Evolutionary conservation across 805 yeast genomes (phyloP).

Genomic region (Candida saitoana): DNA sequence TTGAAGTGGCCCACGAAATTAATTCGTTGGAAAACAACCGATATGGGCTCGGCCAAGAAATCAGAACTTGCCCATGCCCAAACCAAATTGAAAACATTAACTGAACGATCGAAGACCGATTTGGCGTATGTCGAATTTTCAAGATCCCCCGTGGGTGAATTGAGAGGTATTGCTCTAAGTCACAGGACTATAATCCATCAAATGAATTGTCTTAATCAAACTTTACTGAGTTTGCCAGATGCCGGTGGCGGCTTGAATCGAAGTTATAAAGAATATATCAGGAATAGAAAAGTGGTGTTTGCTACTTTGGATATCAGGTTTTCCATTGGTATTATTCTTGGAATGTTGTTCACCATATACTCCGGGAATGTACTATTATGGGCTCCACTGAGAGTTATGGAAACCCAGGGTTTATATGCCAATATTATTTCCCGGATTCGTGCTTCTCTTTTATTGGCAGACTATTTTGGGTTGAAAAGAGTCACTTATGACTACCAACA

Average conservation of each 20-base stretch:
- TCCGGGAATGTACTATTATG: conserved; percentile 80
- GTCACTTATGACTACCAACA: conserved; percentile 92
- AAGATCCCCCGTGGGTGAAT: conserved; percentile 83
- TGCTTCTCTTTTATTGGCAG: conserved; percentile 75
- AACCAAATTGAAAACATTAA: conserved; percentile 10
- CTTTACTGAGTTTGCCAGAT: conserved; percentile 63
- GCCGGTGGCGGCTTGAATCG: conserved; percentile 52
- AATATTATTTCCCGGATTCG: conserved; percentile 65
- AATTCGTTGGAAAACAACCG: conserved; percentile 78
- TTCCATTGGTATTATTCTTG: conserved; percentile 82
- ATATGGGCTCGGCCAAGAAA: conserved; percentile 61
- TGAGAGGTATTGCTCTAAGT: conserved; percentile 89
- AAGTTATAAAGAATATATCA: conserved; percentile 25
- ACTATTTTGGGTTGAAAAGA: conserved; percentile 81
- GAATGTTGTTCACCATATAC: conserved; percentile 75
- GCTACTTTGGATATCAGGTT: conserved; percentile 41
- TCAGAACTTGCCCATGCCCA: conserved; percentile 30
- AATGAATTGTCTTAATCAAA: conserved; percentile 68
- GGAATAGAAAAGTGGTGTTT: conserved; percentile 50
- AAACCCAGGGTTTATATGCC: conserved; percentile 83
- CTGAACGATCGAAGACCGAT: conserved; percentile 34
- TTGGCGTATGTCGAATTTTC: conserved; percentile 92
- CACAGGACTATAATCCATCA: conserved; percentile 87
- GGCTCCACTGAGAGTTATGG: conserved; percentile 71
- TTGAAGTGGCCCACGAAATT: conserved; percentile 73